phyloP scores from a whole-genome alignment of 768 basidiomycete genomes.

The Amylocystis lapponica region DNA sequence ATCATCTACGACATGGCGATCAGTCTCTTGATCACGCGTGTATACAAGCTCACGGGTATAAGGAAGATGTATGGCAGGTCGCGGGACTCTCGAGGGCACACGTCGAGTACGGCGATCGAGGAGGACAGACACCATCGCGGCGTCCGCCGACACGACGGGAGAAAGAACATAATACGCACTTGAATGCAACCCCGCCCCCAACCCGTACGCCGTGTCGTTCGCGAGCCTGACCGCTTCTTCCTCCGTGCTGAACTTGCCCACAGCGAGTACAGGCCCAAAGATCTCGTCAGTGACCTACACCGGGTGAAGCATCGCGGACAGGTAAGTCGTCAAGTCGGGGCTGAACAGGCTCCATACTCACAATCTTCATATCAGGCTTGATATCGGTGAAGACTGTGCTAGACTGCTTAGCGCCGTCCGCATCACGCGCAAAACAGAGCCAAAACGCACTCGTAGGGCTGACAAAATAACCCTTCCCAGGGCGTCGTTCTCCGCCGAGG shows the following conservation, averaged over 20 bases:
- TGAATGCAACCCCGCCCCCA: constrained; percentile 88
- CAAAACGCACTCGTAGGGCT: constrained; percentile 74
- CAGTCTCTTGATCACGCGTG: too few species aligned
- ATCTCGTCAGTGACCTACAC: constrained; percentile 47
- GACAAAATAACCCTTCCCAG: constrained; percentile 79
- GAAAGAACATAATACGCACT: constrained; percentile 39
- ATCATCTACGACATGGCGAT: constrained; percentile 61
- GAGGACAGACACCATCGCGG: too few species aligned
- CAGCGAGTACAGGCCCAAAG: constrained; percentile 88
- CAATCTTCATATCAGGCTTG: constrained; percentile 78
- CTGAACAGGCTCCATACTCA: constrained; percentile 36
- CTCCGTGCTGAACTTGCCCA: constrained; percentile 81
- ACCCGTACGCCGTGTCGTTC: constrained; percentile 85
- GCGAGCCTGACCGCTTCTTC: constrained; percentile 81
- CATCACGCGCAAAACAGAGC: not conserved
- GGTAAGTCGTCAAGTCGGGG: not conserved
- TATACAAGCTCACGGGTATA: too few species aligned
- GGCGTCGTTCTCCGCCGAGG: constrained; percentile 76
- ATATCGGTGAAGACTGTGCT: constrained; percentile 75
- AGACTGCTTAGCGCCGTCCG: not conserved
- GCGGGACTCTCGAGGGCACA: too few species aligned
- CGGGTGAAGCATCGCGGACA: not conserved
- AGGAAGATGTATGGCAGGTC: too few species aligned
- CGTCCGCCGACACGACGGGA: not conserved
- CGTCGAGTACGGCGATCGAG: too few species aligned